Base-by-base conservation (phyloP, 371 early-diverging fungal species). In the Coemansia sp. region DNA sequence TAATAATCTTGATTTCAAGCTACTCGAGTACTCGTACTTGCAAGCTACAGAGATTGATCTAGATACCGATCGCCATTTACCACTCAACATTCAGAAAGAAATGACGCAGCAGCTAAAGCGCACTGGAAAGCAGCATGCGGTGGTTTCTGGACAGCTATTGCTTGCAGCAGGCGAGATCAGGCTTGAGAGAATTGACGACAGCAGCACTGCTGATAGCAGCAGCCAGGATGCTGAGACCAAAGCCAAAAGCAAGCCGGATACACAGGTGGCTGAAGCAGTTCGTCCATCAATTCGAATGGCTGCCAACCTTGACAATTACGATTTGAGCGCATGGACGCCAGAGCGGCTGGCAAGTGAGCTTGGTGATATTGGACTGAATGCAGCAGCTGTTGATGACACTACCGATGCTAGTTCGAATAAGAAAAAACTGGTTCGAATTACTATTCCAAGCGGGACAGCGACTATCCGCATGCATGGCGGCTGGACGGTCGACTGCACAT, bases 401-500 rank as follows among this genome's bases (percentile, higher is more conserved):
- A 15, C 9, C 9, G 8, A 26, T 9, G 4, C 61, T 21, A 5
- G 21, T 13, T 21, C 58, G 23, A 23, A 40, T 5, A 19, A 58
- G 17, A 13, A 29, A 3, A 9, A 23, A 44, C n/a, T 52, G 41
- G 66, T 73, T 3, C 61, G 40, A 2, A 53, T 73, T 19, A 36
- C 46, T 1, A 61, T 77, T 4, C 70, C 78, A 49, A 67, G 78
- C 60, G 78, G 78, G 5, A 55, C 75, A 5, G 78, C 78, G 4
- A 65, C 69, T 1, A 69, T 77, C 4, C 60, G 39, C 39, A 65
- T 77, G 66, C 63, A 49, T 48, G 56, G 66, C 41, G 70, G 66
- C 9, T 77, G 78, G 78, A n/a, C 60, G 0, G 63, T 77, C 19
- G 73, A 77, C 61, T 77, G 78, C 70, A 63, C 76, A 2, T 77